phyloP scores from a whole-genome alignment of 768 basidiomycete species.

The Mycena rosella region DNA sequence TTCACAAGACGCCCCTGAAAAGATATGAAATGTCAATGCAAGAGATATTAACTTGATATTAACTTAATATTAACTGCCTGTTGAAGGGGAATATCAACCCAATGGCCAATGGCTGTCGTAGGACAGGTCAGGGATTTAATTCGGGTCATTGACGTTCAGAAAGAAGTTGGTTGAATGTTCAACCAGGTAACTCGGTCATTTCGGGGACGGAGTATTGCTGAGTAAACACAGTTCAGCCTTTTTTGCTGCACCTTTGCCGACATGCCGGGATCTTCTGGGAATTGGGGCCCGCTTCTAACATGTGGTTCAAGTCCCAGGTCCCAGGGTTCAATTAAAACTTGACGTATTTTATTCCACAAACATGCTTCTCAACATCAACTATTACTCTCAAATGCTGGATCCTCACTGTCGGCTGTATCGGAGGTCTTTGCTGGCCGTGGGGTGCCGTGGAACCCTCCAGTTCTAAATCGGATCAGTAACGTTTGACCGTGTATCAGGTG shows the following conservation, averaged over 20 bases:
- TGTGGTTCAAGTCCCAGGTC: constrained; percentile 23
- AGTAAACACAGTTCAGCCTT: constrained; percentile 14
- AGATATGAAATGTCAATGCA: constrained; percentile 22
- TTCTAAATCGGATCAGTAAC: constrained; percentile 21
- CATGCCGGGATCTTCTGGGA: constrained; percentile 17
- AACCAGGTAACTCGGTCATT: constrained; percentile 20
- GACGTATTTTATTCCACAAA: constrained; percentile 21
- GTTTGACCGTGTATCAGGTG: constrained; percentile 20
- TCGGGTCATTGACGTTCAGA: constrained; percentile 16
- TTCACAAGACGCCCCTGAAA: constrained; percentile 16
- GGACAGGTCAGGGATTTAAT: constrained; percentile 17
- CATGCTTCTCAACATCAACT: constrained; percentile 23
- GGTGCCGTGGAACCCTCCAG: constrained; percentile 23
- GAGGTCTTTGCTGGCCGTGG: constrained; percentile 20
- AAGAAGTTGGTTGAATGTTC: constrained; percentile 19
- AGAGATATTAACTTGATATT: constrained; percentile 23
- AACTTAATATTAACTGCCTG: constrained; percentile 18
- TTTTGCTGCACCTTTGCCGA: constrained; percentile 17
- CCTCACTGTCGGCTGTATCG: constrained; percentile 23
- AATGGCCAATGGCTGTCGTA: constrained; percentile 20
- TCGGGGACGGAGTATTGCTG: constrained; percentile 19
- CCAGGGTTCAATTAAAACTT: constrained; percentile 21
- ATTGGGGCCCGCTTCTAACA: constrained; percentile 18
- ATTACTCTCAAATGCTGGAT: constrained; percentile 23
- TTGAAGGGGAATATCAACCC: constrained; percentile 16